A percentile compares a stretch with the other conserved stretches of the same genome.
These are phyloP conservation scores for Corchorus capsularis DNA, from an alignment of 345 rosid genomes.

Conservation along the genomic window DNA sequence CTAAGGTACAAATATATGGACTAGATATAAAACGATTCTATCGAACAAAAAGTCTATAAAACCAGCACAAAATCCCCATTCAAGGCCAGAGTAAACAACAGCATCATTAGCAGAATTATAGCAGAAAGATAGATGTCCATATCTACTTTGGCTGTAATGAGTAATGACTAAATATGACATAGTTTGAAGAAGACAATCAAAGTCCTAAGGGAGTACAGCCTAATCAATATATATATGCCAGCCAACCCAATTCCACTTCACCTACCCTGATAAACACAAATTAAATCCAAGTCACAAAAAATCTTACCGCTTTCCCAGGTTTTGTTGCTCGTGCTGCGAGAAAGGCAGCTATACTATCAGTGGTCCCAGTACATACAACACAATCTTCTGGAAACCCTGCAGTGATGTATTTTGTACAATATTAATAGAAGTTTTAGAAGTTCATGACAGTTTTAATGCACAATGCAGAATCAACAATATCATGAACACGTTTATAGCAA, in stretches of 20 bases:
- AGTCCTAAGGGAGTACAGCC: neutral
- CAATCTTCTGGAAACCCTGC: slow-evolving; percentile 83
- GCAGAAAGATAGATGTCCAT: neutral
- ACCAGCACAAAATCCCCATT: neutral
- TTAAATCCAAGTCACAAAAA: slow-evolving; percentile 19
- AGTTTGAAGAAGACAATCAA: slow-evolving; percentile 1
- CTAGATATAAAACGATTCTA: neutral
- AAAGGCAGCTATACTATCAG: slow-evolving; percentile 96
- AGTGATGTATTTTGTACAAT: slow-evolving; percentile 14
- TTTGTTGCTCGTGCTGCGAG: slow-evolving; percentile 85
- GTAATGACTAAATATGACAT: neutral
- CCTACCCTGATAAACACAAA: slow-evolving; percentile 8
- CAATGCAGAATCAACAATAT: neutral
- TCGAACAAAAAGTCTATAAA: neutral
- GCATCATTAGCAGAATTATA: slow-evolving; percentile 5
- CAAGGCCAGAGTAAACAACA: neutral
- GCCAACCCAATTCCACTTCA: neutral
- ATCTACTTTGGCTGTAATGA: neutral
- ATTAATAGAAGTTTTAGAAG: slow-evolving; percentile 18
- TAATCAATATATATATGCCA: neutral
- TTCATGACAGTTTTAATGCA: neutral
- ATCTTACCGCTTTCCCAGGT: slow-evolving; percentile 86
- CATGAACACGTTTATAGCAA: neutral
- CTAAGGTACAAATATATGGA: neutral
- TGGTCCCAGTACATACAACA: slow-evolving; percentile 80